A percentile compares a stretch with the other conserved stretches of the same genome.
Evolutionary conservation across 106 monocot genomes (phyloP).

Genomic region (Ottelia alismoides): DNA sequence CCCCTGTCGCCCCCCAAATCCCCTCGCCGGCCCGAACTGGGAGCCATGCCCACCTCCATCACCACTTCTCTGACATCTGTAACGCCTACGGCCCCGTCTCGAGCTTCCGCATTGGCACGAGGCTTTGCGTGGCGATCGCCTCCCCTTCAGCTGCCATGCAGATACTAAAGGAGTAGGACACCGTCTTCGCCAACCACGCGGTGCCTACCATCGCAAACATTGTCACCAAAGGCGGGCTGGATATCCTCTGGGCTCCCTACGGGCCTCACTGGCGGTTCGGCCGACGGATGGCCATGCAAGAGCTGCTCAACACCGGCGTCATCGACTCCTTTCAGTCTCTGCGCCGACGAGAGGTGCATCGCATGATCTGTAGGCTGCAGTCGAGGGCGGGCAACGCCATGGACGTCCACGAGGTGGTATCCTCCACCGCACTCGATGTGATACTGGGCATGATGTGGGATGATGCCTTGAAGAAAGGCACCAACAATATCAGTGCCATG

Average conservation of each 20-base stretch:
- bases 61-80: slow-evolving; percentile 30
- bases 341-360: slow-evolving; percentile 25
- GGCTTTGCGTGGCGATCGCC: slow-evolving; percentile 29
- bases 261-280: slow-evolving; percentile 55
- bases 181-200: slow-evolving; percentile 34
- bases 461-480: too few relatives aligned
- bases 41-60: slow-evolving; percentile 37
- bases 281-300: slow-evolving; percentile 28
- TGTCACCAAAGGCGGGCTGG: slow-evolving; percentile 21
- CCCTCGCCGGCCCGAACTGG: slow-evolving; percentile 33
- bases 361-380: slow-evolving; percentile 5
- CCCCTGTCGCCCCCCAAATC: slow-evolving; percentile 40
- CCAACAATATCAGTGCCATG: slow-evolving; percentile 3
- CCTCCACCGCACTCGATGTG: slow-evolving; percentile 20
- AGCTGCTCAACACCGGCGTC: slow-evolving; percentile 31
- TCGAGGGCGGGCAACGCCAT: slow-evolving; percentile 1
- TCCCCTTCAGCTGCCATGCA: slow-evolving; percentile 30
- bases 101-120: slow-evolving; percentile 37
- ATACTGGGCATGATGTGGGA: too few relatives aligned
- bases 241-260: too few relatives aligned
- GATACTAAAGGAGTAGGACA: slow-evolving; percentile 35
- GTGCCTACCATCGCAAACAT: slow-evolving; percentile 13
- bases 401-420: slow-evolving; percentile 28
- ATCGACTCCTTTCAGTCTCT: slow-evolving; percentile 28
- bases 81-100: slow-evolving; percentile 32